Evolutionary conservation across 768 basidiomycete species (phyloP).

Genomic region (Xerocomellus intermedius): DNA sequence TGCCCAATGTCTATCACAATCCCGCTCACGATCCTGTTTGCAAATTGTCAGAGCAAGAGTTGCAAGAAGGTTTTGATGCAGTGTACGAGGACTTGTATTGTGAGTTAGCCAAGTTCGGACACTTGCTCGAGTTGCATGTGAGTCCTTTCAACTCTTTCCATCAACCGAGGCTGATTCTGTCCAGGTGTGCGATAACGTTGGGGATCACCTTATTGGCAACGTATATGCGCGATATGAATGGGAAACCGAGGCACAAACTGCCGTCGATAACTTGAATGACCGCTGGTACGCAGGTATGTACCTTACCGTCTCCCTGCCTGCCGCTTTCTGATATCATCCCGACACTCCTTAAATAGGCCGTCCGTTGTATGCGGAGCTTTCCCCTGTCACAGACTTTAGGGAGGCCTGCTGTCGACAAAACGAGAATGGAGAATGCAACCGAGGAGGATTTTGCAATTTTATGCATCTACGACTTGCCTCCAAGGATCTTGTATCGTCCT

Average conservation of each 20-base stretch:
- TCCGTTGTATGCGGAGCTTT: slow-evolving; percentile 94
- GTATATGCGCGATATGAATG: slow-evolving; percentile 98
- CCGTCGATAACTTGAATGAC: slow-evolving; percentile 90
- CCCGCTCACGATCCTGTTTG: slow-evolving; percentile 91
- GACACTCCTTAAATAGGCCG: slow-evolving; percentile 55
- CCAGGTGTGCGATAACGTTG: slow-evolving; percentile 97
- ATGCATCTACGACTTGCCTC: slow-evolving; percentile 94
- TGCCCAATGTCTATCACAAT: slow-evolving; percentile 98
- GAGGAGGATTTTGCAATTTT: slow-evolving; percentile 98
- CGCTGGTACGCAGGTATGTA: slow-evolving; percentile 93
- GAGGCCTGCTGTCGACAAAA: slow-evolving; percentile 99
- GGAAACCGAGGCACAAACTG: slow-evolving; percentile 95
- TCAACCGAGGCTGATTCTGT: not conserved
- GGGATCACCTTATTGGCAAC: slow-evolving; percentile 97
- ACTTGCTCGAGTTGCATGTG: slow-evolving; percentile 93
- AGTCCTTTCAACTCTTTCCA: slow-evolving; percentile 27
- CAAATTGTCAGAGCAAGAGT: slow-evolving; percentile 81
- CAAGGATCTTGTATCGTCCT: slow-evolving; percentile 73
- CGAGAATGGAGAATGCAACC: slow-evolving; percentile 96
- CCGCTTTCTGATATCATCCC: slow-evolving; percentile 4
- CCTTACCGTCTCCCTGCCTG: not conserved
- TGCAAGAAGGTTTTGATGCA: slow-evolving; percentile 89
- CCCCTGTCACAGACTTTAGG: slow-evolving; percentile 97
- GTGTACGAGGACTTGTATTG: slow-evolving; percentile 96
- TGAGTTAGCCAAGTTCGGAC: slow-evolving; percentile 92